Percentiles rank a stretch among this genome's conserved stretches.
These are phyloP conservation scores for Triticum dicoccoides DNA, from an alignment of 176 grass and related monocot genomes.

Conservation along the genomic window DNA sequence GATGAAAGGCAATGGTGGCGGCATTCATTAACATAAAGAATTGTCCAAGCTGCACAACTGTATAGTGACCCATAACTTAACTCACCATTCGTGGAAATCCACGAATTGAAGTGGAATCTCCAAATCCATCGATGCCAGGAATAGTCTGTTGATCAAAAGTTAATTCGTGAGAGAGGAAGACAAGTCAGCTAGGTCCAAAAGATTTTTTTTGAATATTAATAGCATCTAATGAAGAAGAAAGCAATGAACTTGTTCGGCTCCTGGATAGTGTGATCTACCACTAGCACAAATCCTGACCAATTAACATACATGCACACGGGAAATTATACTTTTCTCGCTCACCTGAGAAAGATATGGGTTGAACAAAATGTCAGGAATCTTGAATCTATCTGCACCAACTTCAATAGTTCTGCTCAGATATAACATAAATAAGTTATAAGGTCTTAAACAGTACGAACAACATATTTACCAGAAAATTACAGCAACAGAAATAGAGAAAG, in stretches of 20 bases:
- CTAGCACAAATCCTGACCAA: constrained; percentile 25
- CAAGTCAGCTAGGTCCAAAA: constrained; percentile 12
- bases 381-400: constrained; percentile 99
- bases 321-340: constrained; percentile 27
- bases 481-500: constrained; percentile 14
- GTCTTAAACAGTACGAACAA: not conserved
- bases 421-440: constrained; percentile 18
- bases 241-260: not conserved
- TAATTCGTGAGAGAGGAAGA: not conserved
- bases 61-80: not conserved
- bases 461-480: not conserved
- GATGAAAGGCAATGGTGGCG: constrained; percentile 24
- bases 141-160: constrained; percentile 63
- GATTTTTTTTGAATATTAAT: not conserved
- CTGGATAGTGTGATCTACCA: not conserved
- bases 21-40: constrained; percentile 29
- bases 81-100: constrained; percentile 92
- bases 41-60: not conserved
- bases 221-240: constrained; percentile 21
- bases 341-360: constrained; percentile 94
- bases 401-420: constrained; percentile 84
- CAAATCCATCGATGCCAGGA: constrained; percentile 75
- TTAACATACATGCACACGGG: not conserved
- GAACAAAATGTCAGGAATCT: constrained; percentile 97
- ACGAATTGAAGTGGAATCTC: constrained; percentile 53